phyloP scores from a whole-genome alignment of 2,329 filamentous ascomycete genomes.

The Fusarium sp. region DNA sequence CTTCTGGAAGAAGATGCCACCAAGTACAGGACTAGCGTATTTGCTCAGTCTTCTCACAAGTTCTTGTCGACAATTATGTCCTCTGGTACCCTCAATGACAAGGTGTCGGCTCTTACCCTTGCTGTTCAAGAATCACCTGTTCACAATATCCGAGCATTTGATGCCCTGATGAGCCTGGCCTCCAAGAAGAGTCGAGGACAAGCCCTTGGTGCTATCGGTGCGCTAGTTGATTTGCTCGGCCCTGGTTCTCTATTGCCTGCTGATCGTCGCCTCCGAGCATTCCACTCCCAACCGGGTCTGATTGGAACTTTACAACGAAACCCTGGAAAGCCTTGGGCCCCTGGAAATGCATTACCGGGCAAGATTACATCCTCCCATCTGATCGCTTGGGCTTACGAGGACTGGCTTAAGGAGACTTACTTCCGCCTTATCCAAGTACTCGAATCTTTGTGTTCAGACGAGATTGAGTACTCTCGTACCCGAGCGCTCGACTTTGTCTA shows the following conservation, averaged over 20 bases:
- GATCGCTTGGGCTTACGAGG: slow-evolving; percentile 89
- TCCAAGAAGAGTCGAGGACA: slow-evolving; percentile 93
- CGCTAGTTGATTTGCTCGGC: slow-evolving; percentile 92
- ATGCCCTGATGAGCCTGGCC: slow-evolving; percentile 82
- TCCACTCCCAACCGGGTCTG: slow-evolving; percentile 81
- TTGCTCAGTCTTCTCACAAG: slow-evolving; percentile 87
- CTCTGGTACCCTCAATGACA: slow-evolving; percentile 94
- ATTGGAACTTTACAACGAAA: slow-evolving; percentile 73
- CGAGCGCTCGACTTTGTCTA: slow-evolving; percentile 91
- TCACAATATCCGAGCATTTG: slow-evolving; percentile 89
- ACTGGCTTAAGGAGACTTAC: slow-evolving; percentile 93
- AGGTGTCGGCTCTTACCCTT: slow-evolving; percentile 92
- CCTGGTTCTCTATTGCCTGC: slow-evolving; percentile 85
- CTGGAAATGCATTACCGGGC: slow-evolving; percentile 75
- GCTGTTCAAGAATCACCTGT: slow-evolving; percentile 95
- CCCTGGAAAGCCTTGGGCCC: slow-evolving; percentile 68
- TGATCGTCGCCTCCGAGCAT: slow-evolving; percentile 81
- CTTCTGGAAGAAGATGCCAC: slow-evolving; percentile 82
- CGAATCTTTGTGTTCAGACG: slow-evolving; percentile 92
- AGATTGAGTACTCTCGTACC: slow-evolving; percentile 91
- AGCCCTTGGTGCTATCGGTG: slow-evolving; percentile 89
- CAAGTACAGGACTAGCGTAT: slow-evolving; percentile 76
- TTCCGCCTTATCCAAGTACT: slow-evolving; percentile 93
- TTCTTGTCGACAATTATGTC: slow-evolving; percentile 98
- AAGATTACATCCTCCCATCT: slow-evolving; percentile 79